phyloP scores from a whole-genome alignment of 2,329 filamentous ascomycete species.

The Hymenoscyphus repandus region DNA sequence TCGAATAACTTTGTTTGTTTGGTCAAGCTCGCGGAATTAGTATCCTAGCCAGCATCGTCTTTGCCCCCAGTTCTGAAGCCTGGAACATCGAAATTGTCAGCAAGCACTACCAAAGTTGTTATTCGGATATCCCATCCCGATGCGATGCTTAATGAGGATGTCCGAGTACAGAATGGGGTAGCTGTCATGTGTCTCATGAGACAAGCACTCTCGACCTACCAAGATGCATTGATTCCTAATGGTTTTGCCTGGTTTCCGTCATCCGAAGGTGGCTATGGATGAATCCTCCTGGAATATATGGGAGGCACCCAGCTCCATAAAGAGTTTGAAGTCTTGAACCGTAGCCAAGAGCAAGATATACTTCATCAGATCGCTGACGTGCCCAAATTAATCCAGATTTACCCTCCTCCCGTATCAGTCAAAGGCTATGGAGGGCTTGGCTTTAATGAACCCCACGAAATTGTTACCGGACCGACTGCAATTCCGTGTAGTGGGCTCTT shows the following conservation, averaged over 20 bases:
- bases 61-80: neutral
- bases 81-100: neutral
- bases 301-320: neutral
- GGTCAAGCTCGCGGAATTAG: neutral
- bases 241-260: slow-evolving; percentile 1
- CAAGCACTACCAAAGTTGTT: slow-evolving; percentile 72
- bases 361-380: slow-evolving; percentile 4
- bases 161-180: slow-evolving; percentile 6
- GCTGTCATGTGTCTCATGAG: slow-evolving; percentile 1
- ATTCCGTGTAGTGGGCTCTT: slow-evolving; percentile 8
- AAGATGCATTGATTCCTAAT: neutral
- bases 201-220: slow-evolving; percentile 3
- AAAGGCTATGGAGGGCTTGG: slow-evolving; percentile 5
- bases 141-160: slow-evolving; percentile 34
- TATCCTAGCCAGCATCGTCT: neutral
- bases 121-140: slow-evolving; percentile 95
- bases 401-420: neutral
- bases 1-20: slow-evolving; percentile 7
- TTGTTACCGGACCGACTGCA: neutral
- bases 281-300: slow-evolving; percentile 6
- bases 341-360: neutral
- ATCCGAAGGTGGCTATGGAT: slow-evolving; percentile 1
- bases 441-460: neutral
- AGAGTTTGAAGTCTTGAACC: neutral
- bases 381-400: slow-evolving; percentile 7